A percentile compares a stretch with the other conserved stretches of the same genome.
These are phyloP conservation scores for Serpula lacrymans DNA, from an alignment of 768 basidiomycete genomes.

Conservation along the genomic window DNA sequence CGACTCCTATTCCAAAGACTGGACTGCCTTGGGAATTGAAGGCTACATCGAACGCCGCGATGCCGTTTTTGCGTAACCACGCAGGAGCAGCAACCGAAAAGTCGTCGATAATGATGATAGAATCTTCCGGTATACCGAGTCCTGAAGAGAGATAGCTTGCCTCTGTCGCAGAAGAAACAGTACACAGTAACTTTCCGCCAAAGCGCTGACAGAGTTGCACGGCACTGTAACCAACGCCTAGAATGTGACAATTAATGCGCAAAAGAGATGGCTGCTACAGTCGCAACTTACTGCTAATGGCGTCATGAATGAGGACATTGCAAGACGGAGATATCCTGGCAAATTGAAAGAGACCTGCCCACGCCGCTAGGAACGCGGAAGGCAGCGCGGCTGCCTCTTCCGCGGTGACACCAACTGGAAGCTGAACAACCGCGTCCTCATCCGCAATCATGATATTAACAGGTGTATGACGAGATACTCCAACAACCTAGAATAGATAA, in stretches of 20 bases:
- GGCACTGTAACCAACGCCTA: slow-evolving; percentile 22
- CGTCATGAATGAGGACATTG: slow-evolving; percentile 23
- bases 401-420: slow-evolving; percentile 12
- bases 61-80: slow-evolving; percentile 2
- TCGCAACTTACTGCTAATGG: slow-evolving; percentile 21
- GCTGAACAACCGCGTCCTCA: slow-evolving; percentile 3
- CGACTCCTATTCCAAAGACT: slow-evolving; percentile 13
- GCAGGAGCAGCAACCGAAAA: not conserved
- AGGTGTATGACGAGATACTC: not conserved
- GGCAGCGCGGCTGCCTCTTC: slow-evolving; percentile 20
- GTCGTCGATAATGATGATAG: slow-evolving; percentile 1
- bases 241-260: too few relatives aligned
- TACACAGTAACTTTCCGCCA: slow-evolving; percentile 16
- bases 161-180: slow-evolving; percentile 16
- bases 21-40: slow-evolving; percentile 19
- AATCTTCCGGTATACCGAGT: slow-evolving; percentile 6
- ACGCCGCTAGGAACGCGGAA: slow-evolving; percentile 19
- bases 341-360: slow-evolving; percentile 21
- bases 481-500: slow-evolving; percentile 2
- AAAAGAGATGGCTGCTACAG: too few relatives aligned
- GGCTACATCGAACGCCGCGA: slow-evolving; percentile 11
- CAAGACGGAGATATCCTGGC: slow-evolving; percentile 18
- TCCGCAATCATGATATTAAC: slow-evolving; percentile 1
- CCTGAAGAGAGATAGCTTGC: slow-evolving; percentile 6
- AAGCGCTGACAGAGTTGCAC: slow-evolving; percentile 23